Conservation (phyloP, 768 basidiomycete genomes). For the Suillus bovinus region DNA sequence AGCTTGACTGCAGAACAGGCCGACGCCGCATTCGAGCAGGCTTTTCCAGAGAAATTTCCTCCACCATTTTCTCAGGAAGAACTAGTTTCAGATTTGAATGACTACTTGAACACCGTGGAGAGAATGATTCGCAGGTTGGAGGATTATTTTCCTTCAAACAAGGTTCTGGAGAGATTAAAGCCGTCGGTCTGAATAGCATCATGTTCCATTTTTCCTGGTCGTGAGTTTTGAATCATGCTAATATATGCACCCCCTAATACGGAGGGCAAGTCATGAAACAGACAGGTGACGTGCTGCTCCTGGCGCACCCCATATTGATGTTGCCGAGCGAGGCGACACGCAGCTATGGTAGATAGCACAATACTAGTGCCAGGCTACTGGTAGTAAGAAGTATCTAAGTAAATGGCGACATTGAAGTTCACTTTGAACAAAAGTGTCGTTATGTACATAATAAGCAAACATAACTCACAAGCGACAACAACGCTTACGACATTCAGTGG, state of each 20-base stretch:
- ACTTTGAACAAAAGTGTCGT: not conserved
- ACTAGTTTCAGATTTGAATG: constrained; percentile 19
- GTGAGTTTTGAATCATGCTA: not conserved
- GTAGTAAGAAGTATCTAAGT: not conserved
- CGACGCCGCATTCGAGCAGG: constrained; percentile 15
- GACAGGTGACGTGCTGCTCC: not conserved
- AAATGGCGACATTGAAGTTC: not conserved
- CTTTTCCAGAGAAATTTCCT: constrained; percentile 28
- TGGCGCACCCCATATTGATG: not conserved
- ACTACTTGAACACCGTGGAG: constrained; percentile 29
- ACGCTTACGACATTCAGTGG: not conserved
- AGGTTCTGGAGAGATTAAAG: not conserved
- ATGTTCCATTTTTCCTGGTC: not conserved
- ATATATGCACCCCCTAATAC: not conserved
- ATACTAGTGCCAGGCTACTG: not conserved
- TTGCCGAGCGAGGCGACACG: not conserved
- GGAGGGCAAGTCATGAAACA: not conserved
- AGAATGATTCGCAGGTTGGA: constrained; percentile 25
- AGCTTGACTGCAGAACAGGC: constrained; percentile 19
- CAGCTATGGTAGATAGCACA: not conserved
- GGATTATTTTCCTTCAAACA: constrained; percentile 21
- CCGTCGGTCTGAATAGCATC: not conserved
- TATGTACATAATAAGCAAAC: too few relatives aligned
- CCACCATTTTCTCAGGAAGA: constrained; percentile 15
- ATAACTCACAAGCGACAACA: not conserved